Base-by-base conservation (phyloP, 495 filamentous ascomycete genomes). In the Viridothelium virens region DNA sequence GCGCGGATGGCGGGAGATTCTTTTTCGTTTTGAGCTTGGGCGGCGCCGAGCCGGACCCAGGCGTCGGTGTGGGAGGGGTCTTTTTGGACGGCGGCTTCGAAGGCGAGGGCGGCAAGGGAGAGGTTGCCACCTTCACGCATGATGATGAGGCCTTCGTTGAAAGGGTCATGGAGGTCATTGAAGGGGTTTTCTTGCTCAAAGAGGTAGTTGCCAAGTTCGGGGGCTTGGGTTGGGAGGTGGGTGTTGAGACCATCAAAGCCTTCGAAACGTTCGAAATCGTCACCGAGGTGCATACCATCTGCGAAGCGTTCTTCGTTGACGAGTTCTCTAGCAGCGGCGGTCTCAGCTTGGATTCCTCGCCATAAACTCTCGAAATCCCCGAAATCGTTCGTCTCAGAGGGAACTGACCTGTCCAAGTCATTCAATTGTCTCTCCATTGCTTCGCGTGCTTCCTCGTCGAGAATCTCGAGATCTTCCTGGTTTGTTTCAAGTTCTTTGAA, bases 21-120 rank as follows among this genome's bases (percentile, higher is more conserved):
- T 77, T 98, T 98, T 73, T 98, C 94, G 76, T 98, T 98, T 77
- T 97, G 94, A 3, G 95, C 95, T 77, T 98, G 94, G 37, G 91
- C 89, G 63, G 85, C 84, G 68, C 94, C 95, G 47, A 98, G 85
- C 72, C 91, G 86, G 10, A 89, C 89, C 94, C 95, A 98, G 0
- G 94, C 94, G 36, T 93, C 89, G 41, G 92, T 84, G 76, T 97
- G 92, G 61, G 89, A 80, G 0, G 91, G 84, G 67, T 96, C 85
- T 77, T 91, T 91, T 74, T 96, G 91, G 2, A 92, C 91, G 1
- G 94, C 95, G 18, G 94, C 91, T 77, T 98, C 94, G 69, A 98
- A 98, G n/a, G 95, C 94, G 34, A 98, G 82, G 2, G 95, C 91
- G 25, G 94, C 94, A 18, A 97, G 82, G 16, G 91, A 96, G 11